A percentile compares a stretch with the other conserved stretches of the same genome.
These are phyloP conservation scores for Tubosaeta brunneosetosa DNA, from an alignment of 768 basidiomycete species.

Conservation along the genomic window DNA sequence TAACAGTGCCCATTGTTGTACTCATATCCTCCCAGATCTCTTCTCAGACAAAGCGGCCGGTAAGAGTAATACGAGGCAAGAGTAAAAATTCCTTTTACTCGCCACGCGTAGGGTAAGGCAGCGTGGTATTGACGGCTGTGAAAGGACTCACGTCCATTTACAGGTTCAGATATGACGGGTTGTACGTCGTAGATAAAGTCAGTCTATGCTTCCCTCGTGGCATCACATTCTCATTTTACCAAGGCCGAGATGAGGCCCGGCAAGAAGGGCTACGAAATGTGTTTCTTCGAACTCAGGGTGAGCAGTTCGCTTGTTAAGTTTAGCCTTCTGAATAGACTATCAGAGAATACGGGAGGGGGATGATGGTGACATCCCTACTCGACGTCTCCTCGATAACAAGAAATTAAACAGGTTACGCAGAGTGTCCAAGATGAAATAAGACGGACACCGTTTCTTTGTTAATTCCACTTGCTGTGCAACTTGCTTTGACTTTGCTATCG, in stretches of 20 bases:
- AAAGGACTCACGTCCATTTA: neutral
- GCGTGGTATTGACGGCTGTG: neutral
- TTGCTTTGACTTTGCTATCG: too few species aligned
- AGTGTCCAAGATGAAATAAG: neutral
- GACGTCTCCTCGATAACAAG: conserved; percentile 13
- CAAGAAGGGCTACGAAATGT: conserved; percentile 24
- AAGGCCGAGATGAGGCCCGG: conserved; percentile 17
- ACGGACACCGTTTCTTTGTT: too few species aligned
- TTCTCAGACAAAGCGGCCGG: conserved; percentile 24
- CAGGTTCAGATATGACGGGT: conserved; percentile 32
- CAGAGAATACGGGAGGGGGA: conserved; percentile 26
- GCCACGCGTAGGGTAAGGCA: conserved; percentile 21
- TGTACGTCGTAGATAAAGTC: conserved; percentile 27
- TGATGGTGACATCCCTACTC: conserved; percentile 14
- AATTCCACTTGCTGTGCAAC: too few species aligned
- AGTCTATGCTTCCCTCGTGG: neutral
- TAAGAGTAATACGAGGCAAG: conserved; percentile 37
- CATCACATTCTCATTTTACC: conserved; percentile 3
- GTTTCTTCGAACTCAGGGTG: conserved; percentile 29
- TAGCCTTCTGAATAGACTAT: neutral
- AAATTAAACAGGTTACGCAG: conserved; percentile 16
- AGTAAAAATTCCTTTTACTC: conserved; percentile 14
- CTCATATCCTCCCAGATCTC: conserved; percentile 26
- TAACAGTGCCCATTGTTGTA: neutral
- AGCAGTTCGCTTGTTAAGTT: neutral